Percentiles rank a stretch among this genome's conserved stretches.
Evolutionary conservation across 116 monocot genomes (phyloP).

Genomic region (Zostera marina): DNA sequence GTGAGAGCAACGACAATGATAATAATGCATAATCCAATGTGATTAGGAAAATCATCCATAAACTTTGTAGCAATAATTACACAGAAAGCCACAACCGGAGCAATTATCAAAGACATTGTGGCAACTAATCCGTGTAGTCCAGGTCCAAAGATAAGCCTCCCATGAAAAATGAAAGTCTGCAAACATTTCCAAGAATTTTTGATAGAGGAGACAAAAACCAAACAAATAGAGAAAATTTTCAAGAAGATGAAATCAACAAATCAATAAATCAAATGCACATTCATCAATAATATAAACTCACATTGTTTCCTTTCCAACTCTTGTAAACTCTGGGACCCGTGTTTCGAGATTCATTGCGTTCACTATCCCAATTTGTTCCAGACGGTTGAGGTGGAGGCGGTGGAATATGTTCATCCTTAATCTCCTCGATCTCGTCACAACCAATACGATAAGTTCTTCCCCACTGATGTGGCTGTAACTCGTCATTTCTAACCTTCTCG

Average conservation of each 20-base stretch:
- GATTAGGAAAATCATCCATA: conserved; percentile 56
- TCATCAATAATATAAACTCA: conserved; percentile 9
- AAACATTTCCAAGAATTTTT: conserved; percentile 7
- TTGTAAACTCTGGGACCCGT: conserved; percentile 31
- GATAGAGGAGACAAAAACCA: no score
- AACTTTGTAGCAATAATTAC: conserved; percentile 71
- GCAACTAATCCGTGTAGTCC: conserved; percentile 74
- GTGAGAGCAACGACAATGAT: conserved; percentile 63
- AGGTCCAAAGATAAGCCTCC: conserved; percentile 89
- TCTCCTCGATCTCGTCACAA: no score
- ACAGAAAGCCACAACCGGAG: conserved; percentile 61
- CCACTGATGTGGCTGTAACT: no score
- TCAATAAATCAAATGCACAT: no score
- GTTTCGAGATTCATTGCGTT: no score
- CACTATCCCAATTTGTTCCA: no score
- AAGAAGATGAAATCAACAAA: no score
- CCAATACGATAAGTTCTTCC: no score
- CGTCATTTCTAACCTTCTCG: no score
- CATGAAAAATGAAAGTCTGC: conserved; percentile 57
- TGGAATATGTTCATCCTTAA: no score
- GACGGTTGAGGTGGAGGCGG: no score
- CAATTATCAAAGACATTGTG: conserved; percentile 75
- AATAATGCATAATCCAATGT: conserved; percentile 59
- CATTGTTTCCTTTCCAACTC: conserved; percentile 67
- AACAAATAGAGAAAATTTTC: no score